Conservation (phyloP, 2,329 filamentous ascomycete genomes). For the Fusarium illudens region DNA sequence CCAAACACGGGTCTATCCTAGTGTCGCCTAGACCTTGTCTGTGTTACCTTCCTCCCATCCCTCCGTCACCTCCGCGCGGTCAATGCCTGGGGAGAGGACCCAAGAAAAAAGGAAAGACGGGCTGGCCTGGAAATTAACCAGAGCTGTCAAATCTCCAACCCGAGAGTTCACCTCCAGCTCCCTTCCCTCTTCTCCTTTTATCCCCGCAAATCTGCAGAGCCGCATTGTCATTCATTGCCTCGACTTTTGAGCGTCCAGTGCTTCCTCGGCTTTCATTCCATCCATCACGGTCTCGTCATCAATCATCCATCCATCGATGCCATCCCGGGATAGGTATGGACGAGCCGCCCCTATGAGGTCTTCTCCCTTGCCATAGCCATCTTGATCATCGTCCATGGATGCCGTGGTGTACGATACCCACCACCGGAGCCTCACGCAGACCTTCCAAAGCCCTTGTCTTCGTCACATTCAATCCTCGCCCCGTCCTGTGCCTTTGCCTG, state of each 20-base stretch:
- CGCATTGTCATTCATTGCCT: constrained; percentile 9
- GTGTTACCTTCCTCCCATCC: constrained; percentile 3
- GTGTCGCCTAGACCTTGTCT: constrained; percentile 22
- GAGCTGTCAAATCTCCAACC: neutral
- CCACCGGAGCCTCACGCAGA: constrained; percentile 23
- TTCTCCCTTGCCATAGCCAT: constrained; percentile 20
- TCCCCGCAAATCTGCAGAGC: constrained; percentile 22
- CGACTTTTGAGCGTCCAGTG: constrained; percentile 7
- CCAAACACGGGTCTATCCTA: constrained; percentile 22
- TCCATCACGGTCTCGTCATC: constrained; percentile 13
- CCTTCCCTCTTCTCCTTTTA: constrained; percentile 15
- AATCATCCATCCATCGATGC: constrained; percentile 12
- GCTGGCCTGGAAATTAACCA: neutral
- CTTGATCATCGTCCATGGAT: constrained; percentile 34
- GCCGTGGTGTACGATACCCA: constrained; percentile 30
- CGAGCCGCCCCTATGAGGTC: constrained; percentile 28
- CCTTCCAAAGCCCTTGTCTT: constrained; percentile 15
- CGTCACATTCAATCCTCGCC: constrained; percentile 14
- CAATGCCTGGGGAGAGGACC: neutral
- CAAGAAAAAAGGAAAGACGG: neutral
- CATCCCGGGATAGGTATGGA: constrained; percentile 26
- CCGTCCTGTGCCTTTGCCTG: constrained; percentile 26
- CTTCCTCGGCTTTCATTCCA: neutral
- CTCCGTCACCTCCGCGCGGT: neutral
- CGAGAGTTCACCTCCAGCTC: neutral